Percentiles rank a stretch among this genome's conserved stretches.
These are phyloP conservation scores for Stachybotrys echinatus DNA, from an alignment of 2,329 filamentous ascomycete species.

Conservation along the genomic window DNA sequence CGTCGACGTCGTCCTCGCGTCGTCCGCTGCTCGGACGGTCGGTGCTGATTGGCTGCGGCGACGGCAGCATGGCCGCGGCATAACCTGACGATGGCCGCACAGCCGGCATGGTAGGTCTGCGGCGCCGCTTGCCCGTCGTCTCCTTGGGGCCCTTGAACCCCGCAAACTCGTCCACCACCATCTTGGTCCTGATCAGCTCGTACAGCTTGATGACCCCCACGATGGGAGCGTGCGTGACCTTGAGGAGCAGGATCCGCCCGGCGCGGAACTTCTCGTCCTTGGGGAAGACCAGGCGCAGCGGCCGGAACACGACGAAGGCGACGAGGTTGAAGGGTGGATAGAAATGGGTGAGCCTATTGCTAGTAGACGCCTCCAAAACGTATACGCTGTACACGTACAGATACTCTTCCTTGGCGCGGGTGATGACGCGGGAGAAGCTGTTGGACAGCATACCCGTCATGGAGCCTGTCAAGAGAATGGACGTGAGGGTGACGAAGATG, in stretches of 20 bases:
- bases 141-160: constrained; percentile 42
- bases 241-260: constrained; percentile 56
- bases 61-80: constrained; percentile 5
- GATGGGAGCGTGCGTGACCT: constrained; percentile 60
- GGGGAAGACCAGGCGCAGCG: constrained; percentile 63
- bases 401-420: constrained; percentile 67
- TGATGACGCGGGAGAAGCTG: constrained; percentile 62
- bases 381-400: constrained; percentile 68
- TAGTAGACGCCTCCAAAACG: constrained; percentile 62
- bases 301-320: constrained; percentile 65
- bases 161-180: constrained; percentile 36
- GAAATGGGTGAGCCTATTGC: constrained; percentile 64
- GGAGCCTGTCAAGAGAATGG: constrained; percentile 73
- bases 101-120: constrained; percentile 10
- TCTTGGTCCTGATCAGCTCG: constrained; percentile 44
- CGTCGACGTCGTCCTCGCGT: constrained; percentile 31
- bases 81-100: constrained; percentile 9
- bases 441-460: constrained; percentile 75
- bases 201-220: constrained; percentile 66
- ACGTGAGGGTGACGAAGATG: constrained; percentile 71
- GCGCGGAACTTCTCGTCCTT: constrained; percentile 58
- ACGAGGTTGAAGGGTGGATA: constrained; percentile 71
- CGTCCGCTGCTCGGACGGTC: constrained; percentile 9
- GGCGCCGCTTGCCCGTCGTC: constrained; percentile 12
- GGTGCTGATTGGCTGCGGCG: constrained; percentile 10